Conservation (phyloP, 1,284 basidiomycete species). For the Tilletia indica region DNA sequence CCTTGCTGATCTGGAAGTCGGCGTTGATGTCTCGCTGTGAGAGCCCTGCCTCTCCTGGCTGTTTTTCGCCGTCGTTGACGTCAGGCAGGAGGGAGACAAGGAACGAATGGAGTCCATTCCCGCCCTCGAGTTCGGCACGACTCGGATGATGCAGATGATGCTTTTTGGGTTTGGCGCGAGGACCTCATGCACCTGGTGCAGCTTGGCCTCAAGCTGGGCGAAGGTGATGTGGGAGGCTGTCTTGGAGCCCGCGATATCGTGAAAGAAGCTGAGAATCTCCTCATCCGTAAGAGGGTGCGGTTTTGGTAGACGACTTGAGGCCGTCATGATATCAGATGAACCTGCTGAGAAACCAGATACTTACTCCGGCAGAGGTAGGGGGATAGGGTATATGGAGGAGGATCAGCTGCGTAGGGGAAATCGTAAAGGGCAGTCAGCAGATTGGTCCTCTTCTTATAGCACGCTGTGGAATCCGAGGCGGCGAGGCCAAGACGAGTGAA, state of each 20-base stretch:
- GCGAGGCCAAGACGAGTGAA: too few relatives aligned
- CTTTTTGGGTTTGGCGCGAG: slow-evolving; percentile 18
- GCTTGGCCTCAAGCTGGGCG: slow-evolving; percentile 20
- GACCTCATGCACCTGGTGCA: slow-evolving; percentile 17
- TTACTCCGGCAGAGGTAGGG: too few relatives aligned
- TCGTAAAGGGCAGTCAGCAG: too few relatives aligned
- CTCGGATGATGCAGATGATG: slow-evolving; percentile 16
- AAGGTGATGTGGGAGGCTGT: slow-evolving; percentile 20
- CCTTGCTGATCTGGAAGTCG: neutral
- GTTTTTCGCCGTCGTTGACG: neutral
- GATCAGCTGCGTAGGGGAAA: too few relatives aligned
- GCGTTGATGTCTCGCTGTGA: neutral
- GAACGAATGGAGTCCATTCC: slow-evolving; percentile 22
- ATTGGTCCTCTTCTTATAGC: too few relatives aligned
- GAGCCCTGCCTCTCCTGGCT: neutral
- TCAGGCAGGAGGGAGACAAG: slow-evolving; percentile 20
- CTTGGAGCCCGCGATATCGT: slow-evolving; percentile 14
- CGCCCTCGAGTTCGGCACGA: neutral
- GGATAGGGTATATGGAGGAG: too few relatives aligned
- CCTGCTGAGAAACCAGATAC: too few relatives aligned
- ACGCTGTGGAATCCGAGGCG: too few relatives aligned
- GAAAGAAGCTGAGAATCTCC: slow-evolving; percentile 20
- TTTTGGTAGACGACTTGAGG: too few relatives aligned
- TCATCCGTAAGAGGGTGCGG: slow-evolving; percentile 7
- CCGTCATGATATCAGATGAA: too few relatives aligned